Evolutionary conservation across 2,329 filamentous ascomycete species (phyloP), one percentile per base, ranked within the genome.

Genomic region (Aphanocladium album): DNA sequence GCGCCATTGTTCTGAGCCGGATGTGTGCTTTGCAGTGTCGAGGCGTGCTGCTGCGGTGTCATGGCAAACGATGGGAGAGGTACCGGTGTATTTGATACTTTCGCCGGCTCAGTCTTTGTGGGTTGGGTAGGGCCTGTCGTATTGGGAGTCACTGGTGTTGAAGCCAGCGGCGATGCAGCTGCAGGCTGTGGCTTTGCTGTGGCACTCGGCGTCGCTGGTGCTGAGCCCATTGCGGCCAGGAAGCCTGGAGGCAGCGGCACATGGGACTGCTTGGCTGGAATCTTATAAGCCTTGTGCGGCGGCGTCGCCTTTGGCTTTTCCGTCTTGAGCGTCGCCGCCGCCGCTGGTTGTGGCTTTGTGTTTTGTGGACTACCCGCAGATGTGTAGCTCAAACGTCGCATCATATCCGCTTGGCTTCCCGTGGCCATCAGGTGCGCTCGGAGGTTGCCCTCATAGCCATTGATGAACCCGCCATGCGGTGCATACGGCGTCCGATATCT

Each of bases 401-500:
- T 55, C n/a, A 69, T 53, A 8, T 70, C 67, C 19, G 66, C 64
- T 19, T 69, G 67, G 53, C 5, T 37, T 16, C 49, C 30, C 1
- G 69, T 71, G 14, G 68, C 65, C 70, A 79, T 75, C 49, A 82
- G 62, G 61, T 81, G 78, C 19, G 77, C 76, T 53, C 75, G 73
- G 19, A 80, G 62, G 52, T 80, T 80, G 21, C 80, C 82, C 69
- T 85, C 82, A 60, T 86, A 85, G 5, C 83, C 83, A 62, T 87
- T 87, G 37, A 80, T 84, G 65, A 86, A 86, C 0, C 83, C 84
- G 25, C 81, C 80, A 72, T 75, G 78, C 1, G 77, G 74, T 17
- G 80, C 78, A 67, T 87, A 88, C 1, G 85, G 85, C 5, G 83
- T 85, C 54, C 82, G 79, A 62, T 88, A 87, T 58, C 80, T 80